Evolutionary conservation across 331 rosid genomes (phyloP).

Genomic region (Rosa hybrid): DNA sequence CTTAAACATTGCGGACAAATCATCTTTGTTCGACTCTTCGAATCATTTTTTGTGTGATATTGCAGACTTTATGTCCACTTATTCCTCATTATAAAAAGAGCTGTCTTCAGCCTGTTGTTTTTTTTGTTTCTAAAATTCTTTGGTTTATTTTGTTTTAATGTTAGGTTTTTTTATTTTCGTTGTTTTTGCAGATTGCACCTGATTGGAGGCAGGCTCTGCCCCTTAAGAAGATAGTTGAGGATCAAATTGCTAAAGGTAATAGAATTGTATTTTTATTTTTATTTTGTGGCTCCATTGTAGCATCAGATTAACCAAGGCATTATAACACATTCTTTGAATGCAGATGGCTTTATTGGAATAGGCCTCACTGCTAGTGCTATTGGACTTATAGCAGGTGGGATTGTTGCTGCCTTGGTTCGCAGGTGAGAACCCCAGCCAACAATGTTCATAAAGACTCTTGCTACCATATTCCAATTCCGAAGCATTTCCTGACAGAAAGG

Average conservation of each 20-base stretch:
- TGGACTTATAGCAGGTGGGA: slow-evolving; percentile 80
- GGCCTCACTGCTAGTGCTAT: slow-evolving; percentile 85
- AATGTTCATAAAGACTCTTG: not conserved
- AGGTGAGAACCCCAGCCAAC: slow-evolving; percentile 34
- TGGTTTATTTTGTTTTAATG: not conserved
- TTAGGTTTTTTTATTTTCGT: slow-evolving; percentile 1
- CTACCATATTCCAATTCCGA: not conserved
- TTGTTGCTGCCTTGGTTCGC: slow-evolving; percentile 66
- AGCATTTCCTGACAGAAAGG: not conserved
- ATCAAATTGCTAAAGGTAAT: slow-evolving; percentile 64
- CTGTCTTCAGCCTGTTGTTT: not conserved
- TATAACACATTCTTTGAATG: slow-evolving; percentile 23
- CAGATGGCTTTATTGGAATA: slow-evolving; percentile 87
- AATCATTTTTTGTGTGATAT: not conserved
- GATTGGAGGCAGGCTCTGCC: slow-evolving; percentile 86
- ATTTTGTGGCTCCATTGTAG: not conserved
- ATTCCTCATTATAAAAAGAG: not conserved
- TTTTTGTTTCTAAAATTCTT: not conserved
- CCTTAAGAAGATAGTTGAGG: slow-evolving; percentile 64
- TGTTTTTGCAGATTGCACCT: slow-evolving; percentile 66
- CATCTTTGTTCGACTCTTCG: not conserved
- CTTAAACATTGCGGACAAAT: not conserved
- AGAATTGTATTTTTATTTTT: not conserved
- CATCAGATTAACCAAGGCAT: slow-evolving; percentile 10
- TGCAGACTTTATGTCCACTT: not conserved